A percentile compares a stretch with the other conserved stretches of the same genome.
phyloP scores from a whole-genome alignment of 2,329 filamentous ascomycete species.

The Fusarium sp. region DNA sequence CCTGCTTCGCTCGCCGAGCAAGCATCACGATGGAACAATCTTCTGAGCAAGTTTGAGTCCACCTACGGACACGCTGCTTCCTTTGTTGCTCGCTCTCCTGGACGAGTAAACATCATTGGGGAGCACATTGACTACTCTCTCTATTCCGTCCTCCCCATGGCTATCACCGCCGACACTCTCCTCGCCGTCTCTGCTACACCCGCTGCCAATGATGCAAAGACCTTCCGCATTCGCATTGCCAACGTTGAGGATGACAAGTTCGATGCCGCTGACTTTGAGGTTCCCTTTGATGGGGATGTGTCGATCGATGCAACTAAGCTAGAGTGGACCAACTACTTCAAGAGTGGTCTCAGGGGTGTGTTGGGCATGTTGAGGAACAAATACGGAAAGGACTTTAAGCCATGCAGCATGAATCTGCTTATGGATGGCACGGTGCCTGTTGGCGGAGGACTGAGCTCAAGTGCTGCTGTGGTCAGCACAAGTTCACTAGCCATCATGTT shows the following conservation, averaged over 20 bases:
- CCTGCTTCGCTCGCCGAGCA: slow-evolving; percentile 76
- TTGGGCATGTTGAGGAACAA: slow-evolving; percentile 81
- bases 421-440: slow-evolving; percentile 93
- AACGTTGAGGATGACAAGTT: slow-evolving; percentile 86
- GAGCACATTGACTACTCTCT: slow-evolving; percentile 99
- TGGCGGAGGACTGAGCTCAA: slow-evolving; percentile 92
- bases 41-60: slow-evolving; percentile 78
- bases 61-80: slow-evolving; percentile 78
- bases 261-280: slow-evolving; percentile 77
- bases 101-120: slow-evolving; percentile 97
- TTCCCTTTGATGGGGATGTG: slow-evolving; percentile 73
- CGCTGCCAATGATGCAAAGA: slow-evolving; percentile 62
- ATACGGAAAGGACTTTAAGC: slow-evolving; percentile 70
- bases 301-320: slow-evolving; percentile 87
- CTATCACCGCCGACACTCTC: slow-evolving; percentile 90
- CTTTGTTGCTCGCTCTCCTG: slow-evolving; percentile 91
- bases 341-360: slow-evolving; percentile 87
- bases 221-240: slow-evolving; percentile 79
- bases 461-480: slow-evolving; percentile 92
- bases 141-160: slow-evolving; percentile 96
- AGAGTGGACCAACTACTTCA: slow-evolving; percentile 99
- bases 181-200: slow-evolving; percentile 78
- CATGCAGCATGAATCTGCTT: slow-evolving; percentile 84
- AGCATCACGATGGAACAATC: slow-evolving; percentile 78
- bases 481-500: slow-evolving; percentile 89